phyloP scores from a whole-genome alignment of 2,329 filamentous ascomycete species.

The Fusarium coicis region DNA sequence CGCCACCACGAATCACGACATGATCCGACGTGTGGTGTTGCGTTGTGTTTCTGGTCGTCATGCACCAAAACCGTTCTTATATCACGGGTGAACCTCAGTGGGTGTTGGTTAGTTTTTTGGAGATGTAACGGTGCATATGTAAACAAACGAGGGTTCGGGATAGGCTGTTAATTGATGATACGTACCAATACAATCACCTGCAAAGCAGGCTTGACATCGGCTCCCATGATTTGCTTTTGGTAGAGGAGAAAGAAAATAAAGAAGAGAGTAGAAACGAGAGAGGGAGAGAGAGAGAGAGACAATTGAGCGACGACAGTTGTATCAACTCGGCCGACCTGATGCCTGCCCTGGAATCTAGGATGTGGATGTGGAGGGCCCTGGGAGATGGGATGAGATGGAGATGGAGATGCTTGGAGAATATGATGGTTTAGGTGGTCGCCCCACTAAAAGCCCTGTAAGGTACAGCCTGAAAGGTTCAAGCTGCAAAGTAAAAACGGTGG shows the following conservation, averaged over 20 bases:
- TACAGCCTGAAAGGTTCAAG: constrained; percentile 32
- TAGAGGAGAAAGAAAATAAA: neutral
- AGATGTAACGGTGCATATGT: constrained; percentile 9
- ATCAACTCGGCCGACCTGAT: constrained; percentile 1
- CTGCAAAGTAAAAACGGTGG: constrained; percentile 20
- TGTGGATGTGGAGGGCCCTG: neutral
- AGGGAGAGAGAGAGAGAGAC: neutral
- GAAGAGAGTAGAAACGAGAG: neutral
- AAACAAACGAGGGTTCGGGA: constrained; percentile 15
- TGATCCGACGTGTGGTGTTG: constrained; percentile 1
- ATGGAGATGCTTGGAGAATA: neutral
- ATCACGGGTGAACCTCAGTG: neutral
- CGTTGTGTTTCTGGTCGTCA: neutral
- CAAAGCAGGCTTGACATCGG: constrained; percentile 61
- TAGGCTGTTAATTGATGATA: constrained; percentile 36
- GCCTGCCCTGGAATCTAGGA: constrained; percentile 16
- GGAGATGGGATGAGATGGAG: neutral
- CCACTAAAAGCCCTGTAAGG: constrained; percentile 38
- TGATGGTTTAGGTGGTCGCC: constrained; percentile 7
- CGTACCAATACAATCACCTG: constrained; percentile 81
- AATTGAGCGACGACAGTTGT: constrained; percentile 13
- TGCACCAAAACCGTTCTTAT: constrained; percentile 9
- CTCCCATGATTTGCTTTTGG: constrained; percentile 35
- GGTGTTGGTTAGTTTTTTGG: neutral
- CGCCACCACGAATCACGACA: constrained; percentile 16